These are phyloP conservation scores for Yamadazyma pseudoaaseri DNA, from an alignment of 1,139 yeast species.

Conservation along the genomic window DNA sequence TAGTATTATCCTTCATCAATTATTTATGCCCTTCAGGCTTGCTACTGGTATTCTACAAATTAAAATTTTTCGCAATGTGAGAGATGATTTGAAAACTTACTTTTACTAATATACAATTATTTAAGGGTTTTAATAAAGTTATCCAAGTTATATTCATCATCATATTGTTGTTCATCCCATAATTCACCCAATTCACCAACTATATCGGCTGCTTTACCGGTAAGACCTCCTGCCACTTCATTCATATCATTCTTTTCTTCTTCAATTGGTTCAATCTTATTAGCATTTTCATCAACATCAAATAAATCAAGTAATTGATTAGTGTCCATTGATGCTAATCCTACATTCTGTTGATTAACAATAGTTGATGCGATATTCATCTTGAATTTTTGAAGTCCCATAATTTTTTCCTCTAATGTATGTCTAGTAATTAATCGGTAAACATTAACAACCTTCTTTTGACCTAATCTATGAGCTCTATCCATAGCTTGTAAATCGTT, in stretches of 20 bases:
- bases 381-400: conserved; percentile 97
- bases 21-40: background rate
- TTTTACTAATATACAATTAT: conserved; percentile 15
- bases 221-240: conserved; percentile 61
- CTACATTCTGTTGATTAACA: conserved; percentile 95
- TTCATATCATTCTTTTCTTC: conserved; percentile 33
- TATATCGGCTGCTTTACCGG: conserved; percentile 66
- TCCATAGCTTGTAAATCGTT: conserved; percentile 99
- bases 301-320: conserved; percentile 90
- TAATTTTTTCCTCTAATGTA: conserved; percentile 93
- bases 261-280: conserved; percentile 33
- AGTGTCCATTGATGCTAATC: conserved; percentile 94
- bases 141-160: conserved; percentile 93
- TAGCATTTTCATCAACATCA: conserved; percentile 63
- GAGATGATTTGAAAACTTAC: background rate
- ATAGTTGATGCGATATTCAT: conserved; percentile 96
- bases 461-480: conserved; percentile 97
- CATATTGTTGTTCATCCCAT: conserved; percentile 96
- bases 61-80: conserved; percentile 2
- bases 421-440: conserved; percentile 89
- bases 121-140: conserved; percentile 80
- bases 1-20: conserved; percentile 5
- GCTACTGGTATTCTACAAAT: background rate
- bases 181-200: conserved; percentile 89
- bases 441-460: conserved; percentile 94